Base-by-base conservation (phyloP, 2,329 filamentous ascomycete species). In the Ophiostoma ulmi region DNA sequence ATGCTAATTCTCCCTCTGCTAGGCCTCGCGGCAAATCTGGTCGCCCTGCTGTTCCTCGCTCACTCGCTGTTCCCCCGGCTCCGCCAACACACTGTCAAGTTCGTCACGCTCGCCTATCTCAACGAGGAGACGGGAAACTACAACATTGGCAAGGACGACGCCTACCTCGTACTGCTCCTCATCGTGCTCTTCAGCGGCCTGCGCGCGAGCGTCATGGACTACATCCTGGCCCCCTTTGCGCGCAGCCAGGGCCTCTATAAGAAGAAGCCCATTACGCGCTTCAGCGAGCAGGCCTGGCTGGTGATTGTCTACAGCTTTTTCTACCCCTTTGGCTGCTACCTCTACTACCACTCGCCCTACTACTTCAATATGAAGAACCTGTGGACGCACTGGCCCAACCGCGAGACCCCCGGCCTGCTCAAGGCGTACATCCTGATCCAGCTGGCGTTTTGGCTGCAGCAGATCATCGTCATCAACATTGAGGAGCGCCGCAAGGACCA, bases 401-500 rank as follows among this genome's bases (percentile, higher is more conserved):
- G 93, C 68, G 89, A 95, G 77, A 84, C 96, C 72, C 83, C 84
- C 20, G 89, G 90, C 10, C 79, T 92, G 14, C 88, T 91, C 81
- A 98, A 98, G 82, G 88, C 87, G 79, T 99, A 99, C 80, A 92
- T 97, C 76, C 85, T 99, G 41, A 90, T 90, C 17, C 94, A 98
- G 79, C 91, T 94, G 80, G 90, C 91, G 35, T 98, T 97, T 80
- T 97, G 93, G 91, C 80, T 97, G 67, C 94, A 98, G 81, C 94
- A 97, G 81, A 91, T 98, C 74, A 83, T 97, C 41, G 92, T 97
- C 71, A 92, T 98, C 78, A 91, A 97, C 80, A 93, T 98, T 72
- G 95, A 99, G 80, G 92, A 96, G 81, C 88, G 91, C 74, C 88
- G 95, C 77, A 98, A 98, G 82, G 95, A 99, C 76, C 91, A 97